Conservation (phyloP, 768 basidiomycete species). For the Psilocybe cubensis region DNA sequence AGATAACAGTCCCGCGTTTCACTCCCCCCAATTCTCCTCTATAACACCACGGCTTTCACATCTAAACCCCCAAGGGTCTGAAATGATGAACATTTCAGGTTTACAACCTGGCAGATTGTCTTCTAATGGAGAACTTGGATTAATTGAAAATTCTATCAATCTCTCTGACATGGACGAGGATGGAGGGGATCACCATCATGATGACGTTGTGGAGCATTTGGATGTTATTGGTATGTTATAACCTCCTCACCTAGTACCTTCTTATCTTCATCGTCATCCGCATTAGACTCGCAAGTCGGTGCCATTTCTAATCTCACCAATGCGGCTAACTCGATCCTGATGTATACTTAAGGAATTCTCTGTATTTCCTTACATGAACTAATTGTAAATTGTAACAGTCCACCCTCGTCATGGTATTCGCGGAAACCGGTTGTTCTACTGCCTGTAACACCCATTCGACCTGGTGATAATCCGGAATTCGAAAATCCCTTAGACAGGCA, state of each 20-base stretch:
- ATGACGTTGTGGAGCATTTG: slow-evolving; percentile 83
- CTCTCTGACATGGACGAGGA: slow-evolving; percentile 28
- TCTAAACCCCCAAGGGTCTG: slow-evolving; percentile 23
- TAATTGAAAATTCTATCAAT: slow-evolving; percentile 50
- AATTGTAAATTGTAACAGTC: slow-evolving; percentile 42
- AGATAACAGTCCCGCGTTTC: slow-evolving; percentile 4
- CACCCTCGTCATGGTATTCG: slow-evolving; percentile 70
- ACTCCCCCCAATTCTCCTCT: slow-evolving; percentile 3
- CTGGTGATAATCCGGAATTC: slow-evolving; percentile 31
- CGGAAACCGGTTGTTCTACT: slow-evolving; percentile 70
- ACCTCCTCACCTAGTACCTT: background rate
- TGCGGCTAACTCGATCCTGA: slow-evolving; percentile 76
- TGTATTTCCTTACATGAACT: background rate
- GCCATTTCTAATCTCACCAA: slow-evolving; percentile 79
- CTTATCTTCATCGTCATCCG: slow-evolving; percentile 4
- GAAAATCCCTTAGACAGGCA: slow-evolving; percentile 69
- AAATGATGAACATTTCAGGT: slow-evolving; percentile 39
- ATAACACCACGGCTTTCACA: background rate
- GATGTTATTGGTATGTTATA: slow-evolving; percentile 69
- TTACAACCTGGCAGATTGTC: slow-evolving; percentile 43
- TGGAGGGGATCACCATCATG: slow-evolving; percentile 54
- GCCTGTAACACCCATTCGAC: slow-evolving; percentile 41
- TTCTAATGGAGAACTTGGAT: slow-evolving; percentile 38
- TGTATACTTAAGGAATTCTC: slow-evolving; percentile 41
- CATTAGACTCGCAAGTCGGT: slow-evolving; percentile 74